Evolutionary conservation across 805 yeast genomes (phyloP), one percentile per base, ranked within the genome.

Genomic region (Lipomyces starkeyi): DNA sequence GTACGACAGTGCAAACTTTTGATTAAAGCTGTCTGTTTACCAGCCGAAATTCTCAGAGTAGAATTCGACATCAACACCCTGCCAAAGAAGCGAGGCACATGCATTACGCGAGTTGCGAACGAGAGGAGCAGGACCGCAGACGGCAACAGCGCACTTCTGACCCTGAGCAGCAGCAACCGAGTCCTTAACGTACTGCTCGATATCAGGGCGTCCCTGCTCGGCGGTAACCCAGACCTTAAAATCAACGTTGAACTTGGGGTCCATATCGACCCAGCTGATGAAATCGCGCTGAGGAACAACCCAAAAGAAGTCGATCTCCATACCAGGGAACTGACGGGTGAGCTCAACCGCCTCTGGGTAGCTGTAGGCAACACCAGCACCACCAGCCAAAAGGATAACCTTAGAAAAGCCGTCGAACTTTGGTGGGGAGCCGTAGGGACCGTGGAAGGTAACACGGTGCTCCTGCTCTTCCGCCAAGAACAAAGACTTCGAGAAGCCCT

Each of bases 361-460:
- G 13, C 77, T 74, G 69, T 73, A 76, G 14, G 78, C 76, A 13
- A 76, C 76, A 37, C 78, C 79, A 13, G 78, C 76, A 5, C 78
- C 78, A 14, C 78, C 78, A 14, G 78, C 73, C 25, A 76, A 71
- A n/a, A 76, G 75, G 55, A 76, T 62, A 56, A 69, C 72, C 68
- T 67, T 66, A 64, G 68, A 57, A 60, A 63, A 59, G 62, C 68
- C 69, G 49, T 70, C 71, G 63, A 59, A 71, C 67, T 64, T 62
- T 43, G 72, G 69, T 14, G 73, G 72, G 29, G 73, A 71, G 47
- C 72, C 72, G 63, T 69, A 69, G 8, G 72, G 73, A 22, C 72
- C 72, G 61, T 69, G 72, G 71, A 69, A 69, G 52, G 72, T 64
- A 52, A 76, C 71, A 62, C 71, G 66, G 63, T 71, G 73, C 53